Percentiles rank a stretch among this genome's conserved stretches.
phyloP scores from a whole-genome alignment of 768 basidiomycete species.

The Phaeotremella fagi region DNA sequence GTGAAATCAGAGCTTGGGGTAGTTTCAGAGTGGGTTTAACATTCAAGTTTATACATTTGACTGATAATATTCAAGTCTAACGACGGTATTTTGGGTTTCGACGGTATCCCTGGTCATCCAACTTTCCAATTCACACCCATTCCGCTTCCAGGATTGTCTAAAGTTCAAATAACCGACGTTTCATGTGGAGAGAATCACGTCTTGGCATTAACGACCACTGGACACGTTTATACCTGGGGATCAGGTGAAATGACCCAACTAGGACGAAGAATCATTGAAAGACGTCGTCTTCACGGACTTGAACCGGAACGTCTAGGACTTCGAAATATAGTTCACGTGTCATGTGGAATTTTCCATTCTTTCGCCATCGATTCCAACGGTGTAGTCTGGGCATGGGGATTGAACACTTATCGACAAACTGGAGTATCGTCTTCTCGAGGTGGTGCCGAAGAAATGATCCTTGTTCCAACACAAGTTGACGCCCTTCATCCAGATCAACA shows the following conservation, averaged over 20 bases:
- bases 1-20: conserved; percentile 81
- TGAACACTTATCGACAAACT: conserved; percentile 73
- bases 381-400: conserved; percentile 90
- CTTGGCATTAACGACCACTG: conserved; percentile 79
- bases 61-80: conserved; percentile 45
- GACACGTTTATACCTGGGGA: conserved; percentile 83
- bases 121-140: conserved; percentile 50
- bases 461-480: conserved; percentile 55
- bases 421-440: conserved; percentile 52
- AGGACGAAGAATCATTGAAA: conserved; percentile 80
- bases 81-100: conserved; percentile 46
- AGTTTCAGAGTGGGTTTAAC: conserved; percentile 67
- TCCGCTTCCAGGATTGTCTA: conserved; percentile 43
- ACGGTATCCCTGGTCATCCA: conserved; percentile 40
- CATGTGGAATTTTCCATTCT: conserved; percentile 78
- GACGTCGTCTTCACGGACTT: conserved; percentile 83
- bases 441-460: conserved; percentile 50
- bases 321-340: conserved; percentile 66
- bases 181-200: conserved; percentile 85
- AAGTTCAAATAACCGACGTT: conserved; percentile 60
- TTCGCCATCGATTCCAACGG: conserved; percentile 83
- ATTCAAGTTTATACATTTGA: not conserved
- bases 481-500: conserved; percentile 45
- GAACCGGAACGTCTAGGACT: conserved; percentile 79
- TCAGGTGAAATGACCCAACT: conserved; percentile 86